Base-by-base conservation (phyloP, 2,329 filamentous ascomycete genomes). In the Fusarium devonianum region DNA sequence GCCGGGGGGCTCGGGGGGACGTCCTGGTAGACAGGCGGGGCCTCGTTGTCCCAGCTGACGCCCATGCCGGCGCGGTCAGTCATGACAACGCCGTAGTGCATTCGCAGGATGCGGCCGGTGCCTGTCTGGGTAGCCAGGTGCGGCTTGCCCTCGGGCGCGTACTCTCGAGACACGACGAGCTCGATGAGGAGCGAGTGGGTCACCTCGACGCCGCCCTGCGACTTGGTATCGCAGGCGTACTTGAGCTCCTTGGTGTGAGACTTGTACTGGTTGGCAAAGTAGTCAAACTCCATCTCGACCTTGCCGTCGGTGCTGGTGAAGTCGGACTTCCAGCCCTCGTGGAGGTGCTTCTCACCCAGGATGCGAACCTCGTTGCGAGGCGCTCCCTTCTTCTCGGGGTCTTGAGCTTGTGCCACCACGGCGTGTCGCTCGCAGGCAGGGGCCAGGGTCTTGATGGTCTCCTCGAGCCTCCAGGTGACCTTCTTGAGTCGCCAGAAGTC, bases 21-120 rank as follows among this genome's bases (percentile, higher is more conserved):
- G 68, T 97, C 91, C 72, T 94, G 88, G 73, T 99, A 99, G 61
- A 95, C 84, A 1, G 93, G 93, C 10, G 93, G 93, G 67, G 90
- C 86, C 76, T 99, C 93, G 73, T 97, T 93, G 63, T 97, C 93
- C 93, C 94, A 99, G 62, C 89, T 90, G 64, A 99, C 92, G 39
- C 93, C 92, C 69, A 96, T 82, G 13, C 93, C 93, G 14, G 84
- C 83, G 51, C 90, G 84, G 74, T 96, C 89, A 4, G 92, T 97
- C 45, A 97, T 81, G 48, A 85, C 78, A 42, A 94, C 80, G 64
- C 83, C 85, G 76, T 97, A 97, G 70, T 96, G 90, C 82, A 96
- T 97, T 59, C 93, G 84, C 53, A 99, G 78, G 41, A 97, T 93
- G 57, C 93, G 85, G 1, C 93, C 94, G 3, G 92, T 89, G 53